Percentiles rank a stretch among this genome's conserved stretches.
These are phyloP conservation scores for Colletotrichum australisinense DNA, from an alignment of 2,329 filamentous ascomycete species.

Conservation along the genomic window DNA sequence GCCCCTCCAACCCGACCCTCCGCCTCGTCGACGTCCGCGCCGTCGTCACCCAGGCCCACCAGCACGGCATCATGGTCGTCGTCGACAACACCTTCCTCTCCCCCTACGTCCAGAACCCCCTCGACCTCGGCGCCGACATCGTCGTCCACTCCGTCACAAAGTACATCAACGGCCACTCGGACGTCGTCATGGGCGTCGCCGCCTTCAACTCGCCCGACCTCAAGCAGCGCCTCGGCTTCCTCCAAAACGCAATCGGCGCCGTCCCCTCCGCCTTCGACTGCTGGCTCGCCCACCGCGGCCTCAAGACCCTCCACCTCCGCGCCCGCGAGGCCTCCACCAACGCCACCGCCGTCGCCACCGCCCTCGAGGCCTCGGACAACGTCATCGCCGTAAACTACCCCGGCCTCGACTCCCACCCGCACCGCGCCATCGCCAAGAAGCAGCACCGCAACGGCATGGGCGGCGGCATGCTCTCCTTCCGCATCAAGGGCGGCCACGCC, in stretches of 20 bases:
- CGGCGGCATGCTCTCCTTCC: slow-evolving; percentile 97
- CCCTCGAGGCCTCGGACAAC: slow-evolving; percentile 82
- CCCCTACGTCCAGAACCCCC: slow-evolving; percentile 95
- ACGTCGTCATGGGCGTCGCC: slow-evolving; percentile 97
- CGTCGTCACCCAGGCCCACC: slow-evolving; percentile 84
- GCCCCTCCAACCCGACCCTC: slow-evolving; percentile 93
- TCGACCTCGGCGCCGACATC: slow-evolving; percentile 95
- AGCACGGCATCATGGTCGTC: slow-evolving; percentile 92
- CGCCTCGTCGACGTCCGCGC: slow-evolving; percentile 92
- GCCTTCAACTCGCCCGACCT: slow-evolving; percentile 92
- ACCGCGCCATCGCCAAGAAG: slow-evolving; percentile 84
- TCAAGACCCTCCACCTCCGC: slow-evolving; percentile 96
- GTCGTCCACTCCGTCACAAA: slow-evolving; percentile 98
- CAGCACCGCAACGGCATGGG: slow-evolving; percentile 96
- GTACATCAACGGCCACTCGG: slow-evolving; percentile 98
- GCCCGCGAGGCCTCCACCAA: slow-evolving; percentile 87
- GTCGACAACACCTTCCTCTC: slow-evolving; percentile 99
- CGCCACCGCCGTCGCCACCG: slow-evolving; percentile 79
- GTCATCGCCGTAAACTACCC: slow-evolving; percentile 96
- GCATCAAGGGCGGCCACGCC: slow-evolving; percentile 85
- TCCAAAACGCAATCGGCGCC: slow-evolving; percentile 97
- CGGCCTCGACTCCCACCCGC: slow-evolving; percentile 86
- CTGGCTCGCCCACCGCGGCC: slow-evolving; percentile 96
- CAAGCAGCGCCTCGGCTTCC: slow-evolving; percentile 82
- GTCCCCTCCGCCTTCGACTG: slow-evolving; percentile 95